These are phyloP conservation scores for Pyrenula massariospora DNA, from an alignment of 495 filamentous ascomycete genomes.

Conservation along the genomic window DNA sequence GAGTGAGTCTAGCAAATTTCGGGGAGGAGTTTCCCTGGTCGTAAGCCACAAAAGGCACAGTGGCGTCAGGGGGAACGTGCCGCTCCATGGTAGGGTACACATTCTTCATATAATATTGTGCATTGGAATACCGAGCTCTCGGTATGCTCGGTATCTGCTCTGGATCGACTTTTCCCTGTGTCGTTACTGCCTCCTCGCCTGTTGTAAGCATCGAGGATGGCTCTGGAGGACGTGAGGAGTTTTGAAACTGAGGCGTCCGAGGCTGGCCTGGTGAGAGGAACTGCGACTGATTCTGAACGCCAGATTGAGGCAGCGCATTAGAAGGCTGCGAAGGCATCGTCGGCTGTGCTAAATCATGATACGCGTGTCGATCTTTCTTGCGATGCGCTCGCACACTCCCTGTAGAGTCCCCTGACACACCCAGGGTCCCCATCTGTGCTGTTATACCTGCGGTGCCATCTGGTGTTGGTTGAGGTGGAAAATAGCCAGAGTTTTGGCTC, in stretches of 20 bases:
- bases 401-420: constrained; percentile 53
- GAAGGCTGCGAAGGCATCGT: constrained; percentile 51
- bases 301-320: constrained; percentile 50
- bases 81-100: constrained; percentile 91
- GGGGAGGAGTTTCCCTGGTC: constrained; percentile 97
- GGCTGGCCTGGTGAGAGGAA: constrained; percentile 59
- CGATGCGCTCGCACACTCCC: constrained; percentile 46
- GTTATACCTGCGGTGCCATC: constrained; percentile 49
- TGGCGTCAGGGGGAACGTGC: constrained; percentile 77
- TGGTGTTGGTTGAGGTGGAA: constrained; percentile 23
- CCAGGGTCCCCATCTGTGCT: constrained; percentile 79
- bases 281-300: constrained; percentile 43
- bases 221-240: constrained; percentile 2
- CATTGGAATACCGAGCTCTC: constrained; percentile 64
- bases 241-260: constrained; percentile 13
- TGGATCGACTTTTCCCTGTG: constrained; percentile 72
- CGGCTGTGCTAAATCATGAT: constrained; percentile 73
- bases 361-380: constrained; percentile 91
- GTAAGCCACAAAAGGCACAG: constrained; percentile 80
- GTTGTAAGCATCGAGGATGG: constrained; percentile 7
- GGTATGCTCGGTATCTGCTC: constrained; percentile 93
- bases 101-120: constrained; percentile 74
- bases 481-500: constrained; percentile 19
- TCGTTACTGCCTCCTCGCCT: constrained; percentile 33
- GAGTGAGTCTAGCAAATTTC: constrained; percentile 78